Percentiles rank a stretch among this genome's conserved stretches.
These are phyloP conservation scores for Coemansia sp. DNA, from an alignment of 192 early-diverging fungal genomes.

Conservation along the genomic window DNA sequence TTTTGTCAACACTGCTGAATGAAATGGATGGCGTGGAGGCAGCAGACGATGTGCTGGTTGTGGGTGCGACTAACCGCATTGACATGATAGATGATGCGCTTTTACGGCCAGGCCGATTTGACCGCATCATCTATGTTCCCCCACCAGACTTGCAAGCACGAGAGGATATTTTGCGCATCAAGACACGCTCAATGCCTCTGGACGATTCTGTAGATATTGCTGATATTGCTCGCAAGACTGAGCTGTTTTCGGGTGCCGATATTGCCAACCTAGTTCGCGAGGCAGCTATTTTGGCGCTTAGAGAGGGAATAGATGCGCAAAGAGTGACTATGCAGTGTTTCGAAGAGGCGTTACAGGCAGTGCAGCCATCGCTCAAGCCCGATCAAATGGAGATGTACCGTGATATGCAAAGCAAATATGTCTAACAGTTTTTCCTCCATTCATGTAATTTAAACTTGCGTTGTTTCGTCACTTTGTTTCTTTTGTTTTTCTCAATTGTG, in stretches of 20 bases:
- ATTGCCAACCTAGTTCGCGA: slow-evolving; percentile 80
- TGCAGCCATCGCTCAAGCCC: slow-evolving; percentile 60
- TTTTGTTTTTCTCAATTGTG: slow-evolving; percentile 1
- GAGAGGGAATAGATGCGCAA: slow-evolving; percentile 12
- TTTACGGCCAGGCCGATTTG: slow-evolving; percentile 90
- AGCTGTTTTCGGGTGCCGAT: slow-evolving; percentile 95
- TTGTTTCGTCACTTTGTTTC: background rate
- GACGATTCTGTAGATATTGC: slow-evolving; percentile 56
- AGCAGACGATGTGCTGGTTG: slow-evolving; percentile 92
- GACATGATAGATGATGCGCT: slow-evolving; percentile 96
- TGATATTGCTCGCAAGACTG: slow-evolving; percentile 61
- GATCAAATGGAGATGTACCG: slow-evolving; percentile 65
- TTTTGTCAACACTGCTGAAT: slow-evolving; percentile 36
- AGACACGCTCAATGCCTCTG: slow-evolving; percentile 60
- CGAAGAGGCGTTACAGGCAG: slow-evolving; percentile 49
- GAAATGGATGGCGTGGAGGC: slow-evolving; percentile 94
- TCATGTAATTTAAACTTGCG: no score
- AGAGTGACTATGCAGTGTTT: slow-evolving; percentile 28
- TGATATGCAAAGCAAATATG: slow-evolving; percentile 18
- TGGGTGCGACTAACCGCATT: slow-evolving; percentile 98
- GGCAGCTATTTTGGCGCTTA: slow-evolving; percentile 59
- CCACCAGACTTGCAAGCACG: slow-evolving; percentile 67
- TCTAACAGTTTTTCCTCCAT: slow-evolving; percentile 1
- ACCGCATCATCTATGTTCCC: slow-evolving; percentile 93
- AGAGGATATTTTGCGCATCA: slow-evolving; percentile 60